These are phyloP conservation scores for Aegilops longissima DNA, from an alignment of 176 grass and related monocot genomes.

Conservation along the genomic window DNA sequence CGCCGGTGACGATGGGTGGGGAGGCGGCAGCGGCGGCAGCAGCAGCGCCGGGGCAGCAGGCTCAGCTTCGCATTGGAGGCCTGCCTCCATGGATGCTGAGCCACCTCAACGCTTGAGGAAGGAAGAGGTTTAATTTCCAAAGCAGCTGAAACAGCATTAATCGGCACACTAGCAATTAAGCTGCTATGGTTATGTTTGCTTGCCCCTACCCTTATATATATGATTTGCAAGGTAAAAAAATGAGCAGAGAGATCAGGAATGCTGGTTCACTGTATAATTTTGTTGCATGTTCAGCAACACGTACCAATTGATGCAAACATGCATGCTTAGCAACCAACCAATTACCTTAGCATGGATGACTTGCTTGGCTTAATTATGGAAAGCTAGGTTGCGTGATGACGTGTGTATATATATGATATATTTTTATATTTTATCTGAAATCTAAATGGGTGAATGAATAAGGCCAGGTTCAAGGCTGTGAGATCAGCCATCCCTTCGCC, in stretches of 20 bases:
- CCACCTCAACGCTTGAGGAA: conserved; percentile 45
- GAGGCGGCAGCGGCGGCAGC: neutral
- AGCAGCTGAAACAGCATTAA: conserved; percentile 1
- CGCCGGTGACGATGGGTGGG: conserved; percentile 24
- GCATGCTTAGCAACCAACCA: conserved; percentile 13
- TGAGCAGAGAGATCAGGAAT: conserved; percentile 5
- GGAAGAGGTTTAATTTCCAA: neutral
- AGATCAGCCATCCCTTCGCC: neutral
- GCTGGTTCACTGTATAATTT: conserved; percentile 30
- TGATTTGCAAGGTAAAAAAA: conserved; percentile 24
- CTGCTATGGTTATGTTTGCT: conserved; percentile 43
- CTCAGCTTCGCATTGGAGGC: conserved; percentile 25
- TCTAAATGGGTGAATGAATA: neutral
- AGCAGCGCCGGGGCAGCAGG: conserved; percentile 5
- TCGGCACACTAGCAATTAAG: conserved; percentile 25
- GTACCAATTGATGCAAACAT: conserved; percentile 40
- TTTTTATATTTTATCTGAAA: neutral
- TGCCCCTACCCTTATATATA: conserved; percentile 25
- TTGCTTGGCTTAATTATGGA: neutral
- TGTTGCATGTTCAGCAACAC: neutral
- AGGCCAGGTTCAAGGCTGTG: neutral
- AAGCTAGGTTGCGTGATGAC: conserved; percentile 9
- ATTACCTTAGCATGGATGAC: conserved; percentile 26
- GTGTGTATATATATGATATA: neutral
- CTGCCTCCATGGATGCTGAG: conserved; percentile 61